Evolutionary conservation across 306 rosid species (phyloP), one percentile per base, ranked within the genome.

Genomic region (Alnus rubra): DNA sequence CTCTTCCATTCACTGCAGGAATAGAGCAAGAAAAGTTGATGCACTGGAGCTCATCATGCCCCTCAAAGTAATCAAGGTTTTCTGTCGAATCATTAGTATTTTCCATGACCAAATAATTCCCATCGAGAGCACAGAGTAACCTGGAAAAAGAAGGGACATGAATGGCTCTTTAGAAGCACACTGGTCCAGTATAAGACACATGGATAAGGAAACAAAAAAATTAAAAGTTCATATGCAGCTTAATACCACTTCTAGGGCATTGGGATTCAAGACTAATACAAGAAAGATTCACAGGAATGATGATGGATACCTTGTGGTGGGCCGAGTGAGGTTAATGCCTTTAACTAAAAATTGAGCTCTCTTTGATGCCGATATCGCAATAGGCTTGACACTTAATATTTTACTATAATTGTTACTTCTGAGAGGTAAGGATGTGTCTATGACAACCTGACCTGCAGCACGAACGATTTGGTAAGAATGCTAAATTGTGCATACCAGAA

Each of bases 61-160:
- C 91, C 73, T 81, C 79, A 56, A 72, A 74, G 79, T 67, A 50
- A 74, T 83, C 85, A 48, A 28, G 83, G 65, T 76, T 79, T 64
- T 88, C 91, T 50, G 58, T 73, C 70, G 88, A 79, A 78, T 88
- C 91, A 18, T 78, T 53, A 74, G 86, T 74, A 83, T 85, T 83
- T 86, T 91, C 92, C 84, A 84, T 84, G 51, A 28, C 85, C 76
- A 90, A 82, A 90, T 90, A 91, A 69, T 84, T 84, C 77, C 98
- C 98, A 82, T 92, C 97, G 37, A 93, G 84, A 65, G 97, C 95
- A 87, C 98, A 91, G 65, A 93, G 84, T 83, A 93, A 88, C 95
- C 92, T 90, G 87, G 72, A 78, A 69, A 73, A 37, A 53, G 53
- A 67, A 14, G 44, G 51, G 52, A 65, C 64, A 78, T 62, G 30